phyloP scores from a whole-genome alignment of 768 basidiomycete species.

The Russula compacta region DNA sequence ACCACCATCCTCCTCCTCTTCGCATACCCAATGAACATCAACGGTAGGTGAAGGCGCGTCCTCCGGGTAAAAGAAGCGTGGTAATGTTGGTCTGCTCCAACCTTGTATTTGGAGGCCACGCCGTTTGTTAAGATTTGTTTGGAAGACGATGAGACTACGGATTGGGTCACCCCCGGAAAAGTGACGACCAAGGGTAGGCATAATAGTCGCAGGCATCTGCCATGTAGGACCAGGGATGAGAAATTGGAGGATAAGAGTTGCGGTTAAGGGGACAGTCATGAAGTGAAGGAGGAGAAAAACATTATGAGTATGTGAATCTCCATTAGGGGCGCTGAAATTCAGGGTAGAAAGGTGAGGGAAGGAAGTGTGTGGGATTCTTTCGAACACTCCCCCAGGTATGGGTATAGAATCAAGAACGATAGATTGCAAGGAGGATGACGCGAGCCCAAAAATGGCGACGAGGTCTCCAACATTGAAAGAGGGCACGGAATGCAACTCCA shows the following conservation, averaged over 20 bases:
- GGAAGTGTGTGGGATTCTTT: neutral
- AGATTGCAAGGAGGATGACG: constrained; percentile 11
- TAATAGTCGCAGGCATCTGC: constrained; percentile 13
- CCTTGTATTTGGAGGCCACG: constrained; percentile 14
- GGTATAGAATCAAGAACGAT: constrained; percentile 14
- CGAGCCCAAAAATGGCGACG: constrained; percentile 5
- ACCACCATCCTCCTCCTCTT: constrained; percentile 10
- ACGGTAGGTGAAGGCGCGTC: constrained; percentile 5
- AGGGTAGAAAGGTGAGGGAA: constrained; percentile 13
- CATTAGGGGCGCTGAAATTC: constrained; percentile 7
- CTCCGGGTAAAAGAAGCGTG: constrained; percentile 11
- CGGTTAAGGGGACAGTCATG: constrained; percentile 5
- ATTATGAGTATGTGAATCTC: constrained; percentile 13
- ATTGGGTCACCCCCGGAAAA: constrained; percentile 11
- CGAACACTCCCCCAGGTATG: constrained; percentile 6
- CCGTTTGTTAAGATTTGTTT: constrained; percentile 2
- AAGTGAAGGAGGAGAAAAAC: constrained; percentile 14
- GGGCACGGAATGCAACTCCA: constrained; percentile 14
- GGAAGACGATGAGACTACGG: constrained; percentile 12
- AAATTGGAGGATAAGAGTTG: constrained; percentile 9
- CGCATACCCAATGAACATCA: constrained; percentile 18
- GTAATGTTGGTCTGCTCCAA: constrained; percentile 6
- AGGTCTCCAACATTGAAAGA: constrained; percentile 11
- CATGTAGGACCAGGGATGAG: constrained; percentile 13
- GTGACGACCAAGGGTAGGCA: constrained; percentile 9